Evolutionary conservation across 257 asterid species (phyloP).

Genomic region (Przewalskia tangutica): DNA sequence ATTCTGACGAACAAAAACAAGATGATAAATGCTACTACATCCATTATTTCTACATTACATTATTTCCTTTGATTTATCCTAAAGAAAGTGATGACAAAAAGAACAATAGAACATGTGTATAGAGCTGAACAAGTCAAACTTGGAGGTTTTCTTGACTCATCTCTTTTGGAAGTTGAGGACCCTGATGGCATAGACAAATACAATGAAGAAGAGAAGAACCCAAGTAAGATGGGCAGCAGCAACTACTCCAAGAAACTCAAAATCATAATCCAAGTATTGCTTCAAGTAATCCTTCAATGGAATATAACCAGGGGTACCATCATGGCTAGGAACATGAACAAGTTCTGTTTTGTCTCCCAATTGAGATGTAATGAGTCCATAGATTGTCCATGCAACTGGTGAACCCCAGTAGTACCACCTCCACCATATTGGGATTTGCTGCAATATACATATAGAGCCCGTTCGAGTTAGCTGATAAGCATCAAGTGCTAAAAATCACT

Average conservation of each 20-base stretch:
- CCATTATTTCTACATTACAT: neutral
- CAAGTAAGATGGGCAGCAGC: constrained; percentile 59
- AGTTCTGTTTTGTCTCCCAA: constrained; percentile 29
- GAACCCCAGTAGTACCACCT: constrained; percentile 79
- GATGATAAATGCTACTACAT: neutral
- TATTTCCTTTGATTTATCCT: neutral
- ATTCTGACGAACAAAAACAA: neutral
- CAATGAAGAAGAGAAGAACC: constrained; percentile 50
- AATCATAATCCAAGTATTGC: constrained; percentile 36
- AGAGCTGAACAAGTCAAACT: neutral
- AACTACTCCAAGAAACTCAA: constrained; percentile 53
- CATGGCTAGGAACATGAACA: constrained; percentile 41
- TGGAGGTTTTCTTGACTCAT: constrained; percentile 8
- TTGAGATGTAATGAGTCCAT: constrained; percentile 46
- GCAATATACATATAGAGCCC: neutral
- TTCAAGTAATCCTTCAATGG: constrained; percentile 47
- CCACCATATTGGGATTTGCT: constrained; percentile 68
- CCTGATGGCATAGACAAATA: constrained; percentile 57
- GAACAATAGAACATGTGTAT: neutral
- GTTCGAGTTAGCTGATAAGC: neutral
- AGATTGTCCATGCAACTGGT: constrained; percentile 49
- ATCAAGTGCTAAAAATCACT: neutral
- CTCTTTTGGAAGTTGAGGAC: constrained; percentile 65
- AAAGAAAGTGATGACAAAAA: neutral
- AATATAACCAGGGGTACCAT: constrained; percentile 12